Evolutionary conservation across 352 stramenopile genomes (phyloP), one percentile per base, ranked within the genome.

Genomic region (Phytophthora uliginosa): DNA sequence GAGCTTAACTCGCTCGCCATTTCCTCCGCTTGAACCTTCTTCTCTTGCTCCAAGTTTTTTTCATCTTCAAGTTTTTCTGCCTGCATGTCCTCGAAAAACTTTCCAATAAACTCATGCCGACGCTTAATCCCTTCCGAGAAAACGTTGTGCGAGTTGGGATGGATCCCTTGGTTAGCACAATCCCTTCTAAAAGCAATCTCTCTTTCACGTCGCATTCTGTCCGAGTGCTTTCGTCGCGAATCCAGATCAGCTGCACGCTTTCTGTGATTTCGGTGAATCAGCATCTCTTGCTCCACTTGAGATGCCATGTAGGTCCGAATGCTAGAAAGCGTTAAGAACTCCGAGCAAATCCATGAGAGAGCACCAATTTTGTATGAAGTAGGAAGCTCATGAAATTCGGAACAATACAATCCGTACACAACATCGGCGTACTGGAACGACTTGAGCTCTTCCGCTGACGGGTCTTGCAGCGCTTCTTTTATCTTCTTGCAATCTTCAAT

Each of bases 311-410:
- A 88, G 13, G 74, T 84, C 57, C 85, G 71, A 69, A 91, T 82
- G 45, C 69, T 83, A 42, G 80, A 77, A 20, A 93, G 59, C 24
- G 83, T 89, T 13, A 92, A 61, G n/a, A 93, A 89, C 67, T 91
- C 84, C 7, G 78, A 83, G 60, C 82, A 90, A 50, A 89, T 76
- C 85, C 85, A 93, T 28, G 82, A 89, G 12, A 93, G 73, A 24
- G 85, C 84, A 2, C 77, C 82, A 65, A 93, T 81, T 52, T 90
- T 90, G 68, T 85, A 89, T 28, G 80, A 77, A 28, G 76, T 84
- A 15, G 85, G 84, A 42, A 93, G 74, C 72, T 93, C 56, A 53
- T 93, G 74, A 54, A 92, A 95, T 54, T 95, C 88, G 24, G 78
- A 82, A 33, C 79, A 78, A 59, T 94, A 94, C 33, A 95, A 71